Conservation (phyloP, 768 basidiomycete genomes). For the Podaxis sp. region DNA sequence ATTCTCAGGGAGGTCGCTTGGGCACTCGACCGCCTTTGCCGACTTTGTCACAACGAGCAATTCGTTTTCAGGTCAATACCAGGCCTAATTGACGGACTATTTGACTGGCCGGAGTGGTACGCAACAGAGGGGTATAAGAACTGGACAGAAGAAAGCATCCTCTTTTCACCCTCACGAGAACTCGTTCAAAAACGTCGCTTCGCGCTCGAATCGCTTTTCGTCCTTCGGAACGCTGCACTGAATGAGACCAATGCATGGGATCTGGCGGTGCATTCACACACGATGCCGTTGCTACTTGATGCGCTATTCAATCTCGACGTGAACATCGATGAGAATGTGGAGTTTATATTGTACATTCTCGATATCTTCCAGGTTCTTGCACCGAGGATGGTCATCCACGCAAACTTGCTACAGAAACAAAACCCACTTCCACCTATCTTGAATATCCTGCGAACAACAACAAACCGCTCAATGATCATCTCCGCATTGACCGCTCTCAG, state of each 20-base stretch:
- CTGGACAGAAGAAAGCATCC: conserved; percentile 35
- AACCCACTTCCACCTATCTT: conserved; percentile 61
- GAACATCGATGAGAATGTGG: conserved; percentile 64
- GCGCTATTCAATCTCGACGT: conserved; percentile 62
- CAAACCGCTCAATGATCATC: conserved; percentile 77
- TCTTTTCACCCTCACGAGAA: conserved; percentile 60
- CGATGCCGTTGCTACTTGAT: conserved; percentile 64
- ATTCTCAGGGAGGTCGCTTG: conserved; percentile 83
- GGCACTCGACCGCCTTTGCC: conserved; percentile 85
- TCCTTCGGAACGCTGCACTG: conserved; percentile 84
- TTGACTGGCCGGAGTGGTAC: conserved; percentile 90
- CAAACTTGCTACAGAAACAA: conserved; percentile 30
- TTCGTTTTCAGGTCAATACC: conserved; percentile 73
- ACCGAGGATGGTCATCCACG: conserved; percentile 36
- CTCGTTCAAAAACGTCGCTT: conserved; percentile 60
- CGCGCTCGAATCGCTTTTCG: conserved; percentile 82
- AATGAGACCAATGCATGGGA: conserved; percentile 66
- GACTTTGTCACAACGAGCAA: conserved; percentile 76
- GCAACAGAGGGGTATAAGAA: conserved; percentile 57
- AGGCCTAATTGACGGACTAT: conserved; percentile 79
- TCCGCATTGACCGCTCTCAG: conserved; percentile 61
- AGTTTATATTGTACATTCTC: conserved; percentile 69
- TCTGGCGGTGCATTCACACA: conserved; percentile 57
- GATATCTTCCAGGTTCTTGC: conserved; percentile 72
- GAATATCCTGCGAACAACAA: conserved; percentile 52